Evolutionary conservation across 2,329 filamentous ascomycete species (phyloP), one percentile per base, ranked within the genome.

Genomic region (Graphilbum fragrans): DNA sequence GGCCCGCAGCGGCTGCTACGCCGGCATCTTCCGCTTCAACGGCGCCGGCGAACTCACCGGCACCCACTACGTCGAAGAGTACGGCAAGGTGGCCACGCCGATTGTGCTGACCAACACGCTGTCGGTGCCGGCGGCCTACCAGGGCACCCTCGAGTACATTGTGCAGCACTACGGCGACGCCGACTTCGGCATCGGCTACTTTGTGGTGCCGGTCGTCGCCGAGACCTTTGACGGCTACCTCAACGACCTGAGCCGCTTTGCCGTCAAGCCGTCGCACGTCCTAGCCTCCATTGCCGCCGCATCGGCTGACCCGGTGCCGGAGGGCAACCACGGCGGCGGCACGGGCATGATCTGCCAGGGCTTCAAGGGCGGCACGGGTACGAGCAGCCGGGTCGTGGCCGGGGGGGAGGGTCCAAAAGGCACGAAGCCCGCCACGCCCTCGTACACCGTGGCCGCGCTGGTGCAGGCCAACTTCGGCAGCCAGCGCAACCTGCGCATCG

Each of bases 281-380:
- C 60, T 73, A 22, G 53, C 61, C 4, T 72, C 74, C 1, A 72
- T 82, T 39, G 61, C 66, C 25, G 61, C 54, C 8, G 75, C 72
- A 1, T 61, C 59, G 3, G 59, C 62, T 9, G 71, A 65, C 2
- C 57, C 61, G 1, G 75, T 82, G 1, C 57, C 58, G 2, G 78
- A 83, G 55, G 79, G 79, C 0, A 76, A 74, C 49, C 69, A 68
- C 2, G 79, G 79, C 3, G 79, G 79, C 17, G 79, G 79, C n/a
- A 77, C 77, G 0, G 77, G 77, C 14, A 81, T 82, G 75, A 66
- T 75, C 31, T 79, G 74, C 51, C 74, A 80, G 50, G 69, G 68
- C 47, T 80, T 75, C 61, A 81, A 82, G 53, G 79, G 76, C 29
- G 78, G 79, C 0, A 83, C 78, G 0, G 78, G 78, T 1, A 77